Conservation (phyloP, 164 flowering plant genomes). For the Vitis riparia region DNA sequence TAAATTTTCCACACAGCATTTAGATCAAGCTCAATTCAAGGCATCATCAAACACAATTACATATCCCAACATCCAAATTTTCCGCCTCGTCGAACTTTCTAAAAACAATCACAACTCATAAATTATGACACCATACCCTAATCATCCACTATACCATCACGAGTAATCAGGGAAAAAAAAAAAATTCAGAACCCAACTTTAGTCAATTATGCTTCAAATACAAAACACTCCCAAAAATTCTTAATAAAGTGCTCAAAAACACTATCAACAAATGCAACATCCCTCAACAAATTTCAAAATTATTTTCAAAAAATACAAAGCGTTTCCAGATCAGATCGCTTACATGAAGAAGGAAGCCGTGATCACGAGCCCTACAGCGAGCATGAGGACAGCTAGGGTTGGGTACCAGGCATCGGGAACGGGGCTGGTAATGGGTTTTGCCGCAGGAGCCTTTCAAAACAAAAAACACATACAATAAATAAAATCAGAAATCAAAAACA, state of each 20-base stretch:
- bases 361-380: slow-evolving; percentile 66
- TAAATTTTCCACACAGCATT: background rate
- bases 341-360: slow-evolving; percentile 95
- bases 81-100: no score
- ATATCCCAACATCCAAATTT: no score
- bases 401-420: slow-evolving; percentile 82
- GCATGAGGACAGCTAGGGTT: slow-evolving; percentile 63
- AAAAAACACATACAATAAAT: background rate
- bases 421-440: slow-evolving; percentile 80
- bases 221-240: no score
- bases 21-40: background rate
- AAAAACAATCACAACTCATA: no score
- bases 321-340: slow-evolving; percentile 20
- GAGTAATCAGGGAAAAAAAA: no score
- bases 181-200: no score
- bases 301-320: background rate
- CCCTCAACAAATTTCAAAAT: background rate
- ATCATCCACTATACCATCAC: no score
- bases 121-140: no score
- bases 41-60: background rate
- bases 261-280: background rate
- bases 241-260: background rate
- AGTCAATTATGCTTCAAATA: no score
- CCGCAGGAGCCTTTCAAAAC: slow-evolving; percentile 41
- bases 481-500: background rate